Conservation (phyloP, 306 rosid species). For the Cucumis melo region DNA sequence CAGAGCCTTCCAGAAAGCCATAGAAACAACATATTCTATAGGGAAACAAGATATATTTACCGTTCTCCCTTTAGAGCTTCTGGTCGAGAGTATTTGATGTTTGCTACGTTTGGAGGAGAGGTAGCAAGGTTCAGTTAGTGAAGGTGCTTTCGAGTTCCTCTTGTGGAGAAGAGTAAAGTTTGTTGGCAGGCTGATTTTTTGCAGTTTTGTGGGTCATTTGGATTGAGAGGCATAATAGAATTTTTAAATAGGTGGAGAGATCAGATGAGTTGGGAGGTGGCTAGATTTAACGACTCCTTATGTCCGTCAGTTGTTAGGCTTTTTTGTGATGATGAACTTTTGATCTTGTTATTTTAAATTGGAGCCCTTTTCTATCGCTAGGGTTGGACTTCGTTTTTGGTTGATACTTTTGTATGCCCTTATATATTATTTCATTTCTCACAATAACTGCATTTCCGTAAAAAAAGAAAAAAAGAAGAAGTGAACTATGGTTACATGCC, state of each 20-base stretch:
- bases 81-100: background rate
- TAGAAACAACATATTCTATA: background rate
- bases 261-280: background rate
- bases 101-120: background rate
- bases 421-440: background rate
- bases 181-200: too few relatives aligned
- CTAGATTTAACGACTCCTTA: background rate
- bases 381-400: background rate
- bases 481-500: background rate
- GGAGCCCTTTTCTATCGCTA: background rate
- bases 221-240: background rate
- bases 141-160: background rate
- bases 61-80: background rate
- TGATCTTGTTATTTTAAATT: background rate
- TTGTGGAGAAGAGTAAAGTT: background rate
- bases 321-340: background rate
- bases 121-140: background rate
- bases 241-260: background rate
- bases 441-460: background rate
- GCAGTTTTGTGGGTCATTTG: background rate
- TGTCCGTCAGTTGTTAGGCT: background rate
- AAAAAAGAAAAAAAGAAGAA: too few relatives aligned
- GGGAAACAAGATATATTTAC: background rate
- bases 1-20: background rate
- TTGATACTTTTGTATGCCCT: background rate